Evolutionary conservation across 2,329 filamentous ascomycete species (phyloP).

Genomic region (Xylariaceae sp.): DNA sequence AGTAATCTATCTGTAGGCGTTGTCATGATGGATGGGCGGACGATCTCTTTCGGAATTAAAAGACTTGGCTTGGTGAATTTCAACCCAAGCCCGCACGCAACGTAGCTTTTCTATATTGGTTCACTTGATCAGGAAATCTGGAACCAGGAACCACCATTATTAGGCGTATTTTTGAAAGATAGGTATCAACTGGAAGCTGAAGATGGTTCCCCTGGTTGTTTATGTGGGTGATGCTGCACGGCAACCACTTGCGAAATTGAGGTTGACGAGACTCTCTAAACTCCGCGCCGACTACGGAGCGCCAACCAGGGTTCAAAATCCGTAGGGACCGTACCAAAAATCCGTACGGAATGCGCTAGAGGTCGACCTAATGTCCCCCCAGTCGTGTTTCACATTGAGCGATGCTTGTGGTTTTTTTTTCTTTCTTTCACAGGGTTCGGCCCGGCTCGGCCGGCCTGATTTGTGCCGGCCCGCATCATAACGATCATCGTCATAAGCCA

Average conservation of each 20-base stretch:
- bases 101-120: neutral
- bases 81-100: neutral
- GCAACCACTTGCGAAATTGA: too few species aligned
- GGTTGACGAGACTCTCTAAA: too few species aligned
- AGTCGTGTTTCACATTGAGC: neutral
- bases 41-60: too few species aligned
- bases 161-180: neutral
- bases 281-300: too few species aligned
- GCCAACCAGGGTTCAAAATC: neutral
- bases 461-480: neutral
- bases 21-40: too few species aligned
- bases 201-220: too few species aligned
- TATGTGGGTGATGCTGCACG: too few species aligned
- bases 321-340: neutral
- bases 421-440: neutral
- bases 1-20: too few species aligned
- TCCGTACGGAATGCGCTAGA: neutral
- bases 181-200: neutral
- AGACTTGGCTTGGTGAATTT: neutral
- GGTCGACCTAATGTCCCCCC: too few species aligned
- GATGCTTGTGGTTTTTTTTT: neutral
- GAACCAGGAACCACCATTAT: neutral
- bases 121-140: neutral
- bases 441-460: neutral
- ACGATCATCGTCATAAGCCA: neutral